Evolutionary conservation across 2,329 filamentous ascomycete genomes (phyloP).

Genomic region (Fusarium oligoseptatum): DNA sequence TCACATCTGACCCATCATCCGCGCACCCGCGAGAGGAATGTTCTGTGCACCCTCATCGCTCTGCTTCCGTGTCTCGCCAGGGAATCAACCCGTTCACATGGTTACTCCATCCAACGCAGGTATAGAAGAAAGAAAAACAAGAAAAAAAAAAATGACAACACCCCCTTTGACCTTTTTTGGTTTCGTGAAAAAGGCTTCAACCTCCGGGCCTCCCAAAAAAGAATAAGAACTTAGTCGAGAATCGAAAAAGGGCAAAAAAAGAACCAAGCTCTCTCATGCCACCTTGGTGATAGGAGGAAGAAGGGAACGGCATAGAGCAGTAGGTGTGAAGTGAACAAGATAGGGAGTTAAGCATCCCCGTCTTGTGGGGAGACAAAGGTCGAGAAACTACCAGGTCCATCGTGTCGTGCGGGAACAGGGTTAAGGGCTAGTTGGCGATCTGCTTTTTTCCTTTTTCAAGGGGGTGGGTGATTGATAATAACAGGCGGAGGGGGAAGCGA

Average conservation of each 20-base stretch:
- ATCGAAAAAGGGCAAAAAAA: constrained; percentile 32
- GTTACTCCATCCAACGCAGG: constrained; percentile 48
- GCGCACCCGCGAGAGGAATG: constrained; percentile 32
- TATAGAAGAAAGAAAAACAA: constrained; percentile 44
- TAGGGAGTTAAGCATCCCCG: constrained; percentile 2
- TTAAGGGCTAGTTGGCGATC: constrained; percentile 22
- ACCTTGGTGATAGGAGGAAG: constrained; percentile 19
- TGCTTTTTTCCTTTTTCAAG: constrained; percentile 36
- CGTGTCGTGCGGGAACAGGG: constrained; percentile 40
- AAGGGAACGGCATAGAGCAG: constrained; percentile 28
- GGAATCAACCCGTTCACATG: constrained; percentile 39
- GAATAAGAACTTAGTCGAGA: constrained; percentile 31
- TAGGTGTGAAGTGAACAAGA: constrained; percentile 21
- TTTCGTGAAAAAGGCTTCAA: constrained; percentile 33
- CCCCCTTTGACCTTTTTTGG: constrained; percentile 35
- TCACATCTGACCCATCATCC: constrained; percentile 43
- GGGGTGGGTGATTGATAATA: constrained; percentile 20
- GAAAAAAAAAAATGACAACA: constrained; percentile 24
- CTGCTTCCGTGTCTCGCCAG: constrained; percentile 17
- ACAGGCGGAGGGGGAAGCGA: constrained; percentile 37
- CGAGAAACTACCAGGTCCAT: constrained; percentile 39
- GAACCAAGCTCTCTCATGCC: constrained; percentile 27
- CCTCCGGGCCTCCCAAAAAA: constrained; percentile 21
- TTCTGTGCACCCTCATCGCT: constrained; percentile 21
- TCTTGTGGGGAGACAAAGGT: constrained; percentile 6